These are phyloP conservation scores for Myriosclerotinia curreyana DNA, from an alignment of 2,329 filamentous ascomycete species.

Conservation along the genomic window DNA sequence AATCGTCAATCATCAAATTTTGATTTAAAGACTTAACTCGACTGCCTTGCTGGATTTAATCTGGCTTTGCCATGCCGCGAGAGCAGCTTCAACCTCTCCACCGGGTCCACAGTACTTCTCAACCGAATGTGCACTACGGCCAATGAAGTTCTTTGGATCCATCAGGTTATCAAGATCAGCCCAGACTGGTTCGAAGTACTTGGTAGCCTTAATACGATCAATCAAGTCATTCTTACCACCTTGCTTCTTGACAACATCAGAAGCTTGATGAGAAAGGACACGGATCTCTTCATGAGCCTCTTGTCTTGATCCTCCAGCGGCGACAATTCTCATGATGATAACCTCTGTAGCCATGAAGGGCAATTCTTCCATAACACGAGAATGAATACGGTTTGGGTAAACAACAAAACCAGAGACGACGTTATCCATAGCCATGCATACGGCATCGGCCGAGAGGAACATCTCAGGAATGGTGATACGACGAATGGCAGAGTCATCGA, in stretches of 20 bases:
- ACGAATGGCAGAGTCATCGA: constrained; percentile 71
- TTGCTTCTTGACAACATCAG: constrained; percentile 66
- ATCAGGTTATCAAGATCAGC: constrained; percentile 66
- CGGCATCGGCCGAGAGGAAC: constrained; percentile 66
- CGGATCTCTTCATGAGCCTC: constrained; percentile 86
- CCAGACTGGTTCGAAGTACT: constrained; percentile 74
- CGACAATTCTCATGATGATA: constrained; percentile 76
- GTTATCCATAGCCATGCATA: constrained; percentile 66
- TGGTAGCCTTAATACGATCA: constrained; percentile 66
- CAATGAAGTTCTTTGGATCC: constrained; percentile 59
- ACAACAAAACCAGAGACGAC: constrained; percentile 67
- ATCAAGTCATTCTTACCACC: constrained; percentile 73
- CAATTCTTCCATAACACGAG: constrained; percentile 69
- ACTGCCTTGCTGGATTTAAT: constrained; percentile 32
- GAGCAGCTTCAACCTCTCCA: constrained; percentile 47
- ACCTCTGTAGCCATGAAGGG: constrained; percentile 79
- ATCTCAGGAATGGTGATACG: constrained; percentile 62
- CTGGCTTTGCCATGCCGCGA: constrained; percentile 46
- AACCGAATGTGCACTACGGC: constrained; percentile 53
- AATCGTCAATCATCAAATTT: not conserved
- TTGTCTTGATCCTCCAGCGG: constrained; percentile 68
- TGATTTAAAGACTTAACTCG: constrained; percentile 27
- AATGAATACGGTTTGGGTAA: constrained; percentile 70
- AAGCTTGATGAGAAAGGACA: constrained; percentile 75
- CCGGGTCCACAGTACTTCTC: constrained; percentile 47